Evolutionary conservation across 2,329 filamentous ascomycete genomes (phyloP).

Genomic region (Epichloe gansuensis): DNA sequence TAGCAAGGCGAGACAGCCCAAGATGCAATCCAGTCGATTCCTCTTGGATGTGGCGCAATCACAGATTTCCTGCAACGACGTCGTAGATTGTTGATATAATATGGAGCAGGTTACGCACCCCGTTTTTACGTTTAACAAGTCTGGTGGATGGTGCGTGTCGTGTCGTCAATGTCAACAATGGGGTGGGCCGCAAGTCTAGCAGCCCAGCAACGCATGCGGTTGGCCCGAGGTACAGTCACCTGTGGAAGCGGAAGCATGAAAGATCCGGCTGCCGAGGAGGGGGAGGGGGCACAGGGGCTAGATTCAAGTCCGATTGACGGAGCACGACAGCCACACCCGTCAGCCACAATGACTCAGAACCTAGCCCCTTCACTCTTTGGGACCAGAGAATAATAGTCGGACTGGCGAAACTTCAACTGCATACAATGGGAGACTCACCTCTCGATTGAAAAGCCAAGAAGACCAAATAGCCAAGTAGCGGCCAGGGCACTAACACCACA

Average conservation of each 20-base stretch:
- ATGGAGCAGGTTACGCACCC: not conserved
- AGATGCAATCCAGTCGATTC: not conserved
- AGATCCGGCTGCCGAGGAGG: conserved; percentile 8
- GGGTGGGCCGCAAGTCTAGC: conserved; percentile 4
- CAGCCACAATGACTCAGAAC: not conserved
- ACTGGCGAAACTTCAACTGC: not conserved
- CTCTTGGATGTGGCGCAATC: not conserved
- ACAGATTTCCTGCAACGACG: not conserved
- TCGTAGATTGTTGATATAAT: not conserved
- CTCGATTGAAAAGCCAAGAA: not conserved
- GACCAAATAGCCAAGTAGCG: not conserved
- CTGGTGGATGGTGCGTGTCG: conserved; percentile 1
- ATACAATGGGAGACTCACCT: not conserved
- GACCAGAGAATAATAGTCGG: not conserved
- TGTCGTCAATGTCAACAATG: conserved; percentile 8
- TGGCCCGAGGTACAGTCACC: conserved; percentile 5
- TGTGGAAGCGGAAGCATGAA: conserved; percentile 3
- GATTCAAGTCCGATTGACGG: not conserved
- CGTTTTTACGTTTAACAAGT: not conserved
- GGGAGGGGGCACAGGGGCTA: not conserved
- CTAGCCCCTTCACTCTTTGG: not conserved
- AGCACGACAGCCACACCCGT: not conserved
- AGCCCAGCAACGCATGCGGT: conserved; percentile 8
- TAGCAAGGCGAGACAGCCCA: conserved; percentile 5
- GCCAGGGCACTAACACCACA: not conserved